Percentiles rank a stretch among this genome's conserved stretches.
Evolutionary conservation across 192 early-diverging fungal genomes (phyloP).

Genomic region (Backusella sp.): DNA sequence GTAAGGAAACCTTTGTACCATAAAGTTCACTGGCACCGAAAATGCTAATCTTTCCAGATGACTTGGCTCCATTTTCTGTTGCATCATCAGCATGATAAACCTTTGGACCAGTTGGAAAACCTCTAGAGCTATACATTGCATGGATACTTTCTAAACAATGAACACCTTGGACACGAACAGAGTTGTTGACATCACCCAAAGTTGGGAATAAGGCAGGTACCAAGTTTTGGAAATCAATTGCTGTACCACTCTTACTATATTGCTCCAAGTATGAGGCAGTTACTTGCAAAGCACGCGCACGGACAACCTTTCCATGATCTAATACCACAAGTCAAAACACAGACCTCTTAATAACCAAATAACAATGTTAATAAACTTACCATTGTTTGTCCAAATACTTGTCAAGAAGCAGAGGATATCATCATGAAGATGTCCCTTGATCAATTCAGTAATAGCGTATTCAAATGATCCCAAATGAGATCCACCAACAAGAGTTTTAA

Average conservation of each 20-base stretch:
- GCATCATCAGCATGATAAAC: slow-evolving; percentile 20
- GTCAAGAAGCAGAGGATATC: slow-evolving; percentile 43
- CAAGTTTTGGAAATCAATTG: slow-evolving; percentile 62
- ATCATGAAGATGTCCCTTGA: slow-evolving; percentile 35
- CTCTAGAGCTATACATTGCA: slow-evolving; percentile 41
- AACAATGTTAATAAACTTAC: slow-evolving; percentile 17
- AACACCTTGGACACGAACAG: slow-evolving; percentile 64
- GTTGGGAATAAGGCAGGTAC: slow-evolving; percentile 71
- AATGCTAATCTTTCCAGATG: slow-evolving; percentile 8
- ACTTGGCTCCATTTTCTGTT: slow-evolving; percentile 40
- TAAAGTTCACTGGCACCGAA: slow-evolving; percentile 43
- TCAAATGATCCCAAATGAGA: slow-evolving; percentile 36
- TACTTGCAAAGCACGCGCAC: slow-evolving; percentile 54
- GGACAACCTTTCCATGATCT: slow-evolving; percentile 24
- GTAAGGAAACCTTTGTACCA: slow-evolving; percentile 42
- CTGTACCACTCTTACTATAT: background rate
- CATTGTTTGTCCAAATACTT: slow-evolving; percentile 38
- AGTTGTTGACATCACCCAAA: slow-evolving; percentile 50
- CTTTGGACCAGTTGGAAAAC: slow-evolving; percentile 33
- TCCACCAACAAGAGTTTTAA: slow-evolving; percentile 40
- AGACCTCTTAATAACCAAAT: slow-evolving; percentile 27
- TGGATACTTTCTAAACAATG: slow-evolving; percentile 54
- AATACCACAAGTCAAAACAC: slow-evolving; percentile 29
- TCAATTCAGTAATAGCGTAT: slow-evolving; percentile 37
- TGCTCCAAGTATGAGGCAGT: slow-evolving; percentile 48